Evolutionary conservation across 2,329 filamentous ascomycete species (phyloP), one percentile per base, ranked within the genome.

Genomic region (Cladobotryum mycophilum): DNA sequence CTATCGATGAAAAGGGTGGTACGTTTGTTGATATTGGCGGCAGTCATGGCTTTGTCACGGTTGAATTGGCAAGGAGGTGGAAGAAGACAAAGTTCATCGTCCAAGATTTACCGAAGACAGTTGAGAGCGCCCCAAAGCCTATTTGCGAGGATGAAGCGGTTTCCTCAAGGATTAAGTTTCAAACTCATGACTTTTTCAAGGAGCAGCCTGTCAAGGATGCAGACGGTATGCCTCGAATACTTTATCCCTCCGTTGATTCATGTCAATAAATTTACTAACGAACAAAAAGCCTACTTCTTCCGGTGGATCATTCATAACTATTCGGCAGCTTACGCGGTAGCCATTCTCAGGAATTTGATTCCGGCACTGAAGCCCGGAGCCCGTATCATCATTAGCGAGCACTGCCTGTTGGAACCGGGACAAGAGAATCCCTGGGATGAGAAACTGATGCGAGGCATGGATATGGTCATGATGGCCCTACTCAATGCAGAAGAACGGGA

Each of bases 221-320:
- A 1, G 79, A 82, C 57, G 73, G 73, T 75, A 56, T 51, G 67
- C 52, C 33, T n/a, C 17, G 17, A 5, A 41, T 6, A 9, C 38
- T 38, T n/a, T 25, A 13, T 34, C 44, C 14, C 14, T 7, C 3
- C 25, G n/a, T 34, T 15, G 30, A 25, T 17, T 15, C 13, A 38
- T 25, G 8, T 9, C 3, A 13, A 25, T 43, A 5, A 3, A 37
- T 15, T 47, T 8, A 17, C 40, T 34, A 36, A 7, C 3, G 34
- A 13, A 20, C 18, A 6, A 8, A 15, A 45, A 73, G 69, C 82
- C 15, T 84, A 82, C 65, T 72, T 78, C 57, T 75, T 82, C 63
- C 76, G 79, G 44, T 76, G 75, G 71, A 81, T 84, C 54, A 64
- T 85, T 7, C 80, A 85, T 61, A 81, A 84, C 65, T 81, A 80